Conservation (phyloP, 257 asterid species). For the Fraxinus cuspidata region DNA sequence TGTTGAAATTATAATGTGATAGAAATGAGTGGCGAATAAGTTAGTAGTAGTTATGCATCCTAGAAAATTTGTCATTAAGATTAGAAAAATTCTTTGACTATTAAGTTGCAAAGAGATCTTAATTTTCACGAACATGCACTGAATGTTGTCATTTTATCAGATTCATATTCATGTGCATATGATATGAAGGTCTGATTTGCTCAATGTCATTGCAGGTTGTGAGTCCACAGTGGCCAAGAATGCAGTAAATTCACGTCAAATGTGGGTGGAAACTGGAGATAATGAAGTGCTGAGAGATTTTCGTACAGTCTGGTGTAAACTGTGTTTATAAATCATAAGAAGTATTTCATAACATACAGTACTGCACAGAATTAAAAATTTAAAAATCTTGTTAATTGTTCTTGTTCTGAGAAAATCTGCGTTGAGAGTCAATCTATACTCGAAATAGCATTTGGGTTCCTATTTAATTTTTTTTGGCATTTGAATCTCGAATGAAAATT, state of each 20-base stretch:
- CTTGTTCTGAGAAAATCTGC: not conserved
- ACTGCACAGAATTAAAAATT: too few relatives aligned
- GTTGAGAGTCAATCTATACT: too few relatives aligned
- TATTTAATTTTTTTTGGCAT: too few relatives aligned
- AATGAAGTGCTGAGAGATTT: not conserved
- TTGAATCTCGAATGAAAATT: too few relatives aligned
- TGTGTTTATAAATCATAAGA: not conserved
- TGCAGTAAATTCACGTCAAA: not conserved
- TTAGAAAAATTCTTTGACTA: too few relatives aligned
- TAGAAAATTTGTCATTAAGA: not conserved
- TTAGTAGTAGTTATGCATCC: not conserved
- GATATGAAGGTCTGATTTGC: constrained; percentile 2
- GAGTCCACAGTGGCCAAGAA: constrained; percentile 94
- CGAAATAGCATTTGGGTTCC: too few relatives aligned
- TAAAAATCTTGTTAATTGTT: not conserved
- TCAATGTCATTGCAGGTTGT: constrained; percentile 62
- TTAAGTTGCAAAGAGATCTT: too few relatives aligned
- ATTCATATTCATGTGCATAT: constrained; percentile 1
- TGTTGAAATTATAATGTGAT: too few relatives aligned
- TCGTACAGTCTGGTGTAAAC: not conserved
- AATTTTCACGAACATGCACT: not conserved
- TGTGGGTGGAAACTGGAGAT: not conserved
- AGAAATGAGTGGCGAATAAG: too few relatives aligned
- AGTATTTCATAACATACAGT: not conserved
- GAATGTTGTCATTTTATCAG: not conserved